Evolutionary conservation across 2,329 filamentous ascomycete species (phyloP).

Genomic region (Dichotomopilus funicola): DNA sequence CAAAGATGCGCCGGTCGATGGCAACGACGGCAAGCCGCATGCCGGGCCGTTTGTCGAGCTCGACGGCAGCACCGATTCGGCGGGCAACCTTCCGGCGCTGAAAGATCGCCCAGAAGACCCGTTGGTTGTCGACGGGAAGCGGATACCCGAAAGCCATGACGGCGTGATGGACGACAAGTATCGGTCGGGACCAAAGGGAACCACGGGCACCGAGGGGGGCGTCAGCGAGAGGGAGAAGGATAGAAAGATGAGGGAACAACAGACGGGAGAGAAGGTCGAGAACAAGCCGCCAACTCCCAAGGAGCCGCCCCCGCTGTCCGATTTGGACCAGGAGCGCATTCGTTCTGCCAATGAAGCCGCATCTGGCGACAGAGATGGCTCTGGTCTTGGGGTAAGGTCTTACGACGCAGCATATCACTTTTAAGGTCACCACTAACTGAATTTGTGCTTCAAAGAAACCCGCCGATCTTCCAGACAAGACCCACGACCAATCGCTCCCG

Average conservation of each 20-base stretch:
- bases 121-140: constrained; percentile 51
- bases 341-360: constrained; percentile 35
- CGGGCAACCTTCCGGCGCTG: constrained; percentile 36
- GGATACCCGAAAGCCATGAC: constrained; percentile 59
- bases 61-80: constrained; percentile 28
- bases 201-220: constrained; percentile 81
- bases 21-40: constrained; percentile 89
- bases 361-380: constrained; percentile 35
- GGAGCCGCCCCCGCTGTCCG: constrained; percentile 73
- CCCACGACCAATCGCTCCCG: constrained; percentile 66
- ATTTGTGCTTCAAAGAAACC: constrained; percentile 57
- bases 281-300: constrained; percentile 81
- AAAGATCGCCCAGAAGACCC: constrained; percentile 47
- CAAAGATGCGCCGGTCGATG: constrained; percentile 84
- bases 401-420: background rate
- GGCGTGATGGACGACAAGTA: constrained; percentile 92
- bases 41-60: constrained; percentile 71
- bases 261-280: constrained; percentile 57
- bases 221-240: constrained; percentile 82
- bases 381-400: constrained; percentile 51
- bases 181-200: constrained; percentile 68
- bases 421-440: background rate
- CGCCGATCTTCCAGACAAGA: constrained; percentile 68
- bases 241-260: constrained; percentile 59
- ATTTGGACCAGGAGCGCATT: constrained; percentile 70